These are phyloP conservation scores for Phytophthora brassicae DNA, from an alignment of 352 stramenopile genomes.

Conservation along the genomic window DNA sequence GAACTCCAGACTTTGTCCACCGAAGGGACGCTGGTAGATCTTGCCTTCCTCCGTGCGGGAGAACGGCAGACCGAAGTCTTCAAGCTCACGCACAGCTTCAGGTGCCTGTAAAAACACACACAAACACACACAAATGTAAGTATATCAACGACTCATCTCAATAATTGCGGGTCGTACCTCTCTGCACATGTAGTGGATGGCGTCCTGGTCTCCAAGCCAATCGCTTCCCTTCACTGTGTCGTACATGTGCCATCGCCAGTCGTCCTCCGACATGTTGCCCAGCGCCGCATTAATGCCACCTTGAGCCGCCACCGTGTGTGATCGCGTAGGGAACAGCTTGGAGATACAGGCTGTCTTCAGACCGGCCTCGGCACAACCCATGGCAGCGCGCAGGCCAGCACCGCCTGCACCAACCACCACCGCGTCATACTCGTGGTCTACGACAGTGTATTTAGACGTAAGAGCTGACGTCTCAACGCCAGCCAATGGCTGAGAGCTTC, in stretches of 20 bases:
- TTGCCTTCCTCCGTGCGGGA: slow-evolving; percentile 96
- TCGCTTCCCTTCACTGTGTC: slow-evolving; percentile 98
- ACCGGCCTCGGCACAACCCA: slow-evolving; percentile 91
- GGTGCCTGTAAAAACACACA: slow-evolving; percentile 29
- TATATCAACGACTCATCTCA: slow-evolving; percentile 38
- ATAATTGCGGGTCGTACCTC: slow-evolving; percentile 43
- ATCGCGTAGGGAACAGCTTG: slow-evolving; percentile 97
- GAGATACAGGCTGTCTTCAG: slow-evolving; percentile 98
- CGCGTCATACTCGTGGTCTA: slow-evolving; percentile 97
- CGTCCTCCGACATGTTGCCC: slow-evolving; percentile 96
- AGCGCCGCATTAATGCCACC: slow-evolving; percentile 97
- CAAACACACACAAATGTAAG: too few species aligned
- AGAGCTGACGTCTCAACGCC: slow-evolving; percentile 37
- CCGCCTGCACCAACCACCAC: slow-evolving; percentile 96
- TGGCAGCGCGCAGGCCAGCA: slow-evolving; percentile 91
- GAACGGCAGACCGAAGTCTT: slow-evolving; percentile 96
- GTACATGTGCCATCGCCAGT: slow-evolving; percentile 98
- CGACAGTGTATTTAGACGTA: slow-evolving; percentile 68
- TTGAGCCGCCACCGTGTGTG: slow-evolving; percentile 96
- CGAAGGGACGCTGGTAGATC: slow-evolving; percentile 97
- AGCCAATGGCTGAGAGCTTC: slow-evolving; percentile 24
- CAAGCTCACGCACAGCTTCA: slow-evolving; percentile 91
- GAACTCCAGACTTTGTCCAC: slow-evolving; percentile 94
- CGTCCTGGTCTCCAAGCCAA: slow-evolving; percentile 98
- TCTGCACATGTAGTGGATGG: slow-evolving; percentile 98